Conservation (phyloP, 2,329 filamentous ascomycete genomes). For the Arthrobotrys iridis region DNA sequence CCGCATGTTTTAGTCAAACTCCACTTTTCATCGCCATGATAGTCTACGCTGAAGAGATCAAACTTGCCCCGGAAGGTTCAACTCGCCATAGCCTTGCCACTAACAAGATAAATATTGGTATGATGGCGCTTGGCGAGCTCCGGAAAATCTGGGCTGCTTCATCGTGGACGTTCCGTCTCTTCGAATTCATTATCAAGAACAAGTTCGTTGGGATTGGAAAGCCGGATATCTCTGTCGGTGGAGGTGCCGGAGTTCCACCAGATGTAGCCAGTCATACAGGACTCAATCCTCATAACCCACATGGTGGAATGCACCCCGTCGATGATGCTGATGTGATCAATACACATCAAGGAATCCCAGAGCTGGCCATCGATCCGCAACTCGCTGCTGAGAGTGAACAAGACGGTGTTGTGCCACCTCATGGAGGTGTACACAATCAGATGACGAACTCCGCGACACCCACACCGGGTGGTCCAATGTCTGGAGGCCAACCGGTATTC, state of each 20-base stretch:
- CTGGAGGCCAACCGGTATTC: slow-evolving; percentile 15
- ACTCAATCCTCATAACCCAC: slow-evolving; percentile 32
- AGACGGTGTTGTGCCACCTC: background rate
- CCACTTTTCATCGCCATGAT: slow-evolving; percentile 53
- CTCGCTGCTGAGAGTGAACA: slow-evolving; percentile 19
- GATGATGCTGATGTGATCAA: slow-evolving; percentile 30
- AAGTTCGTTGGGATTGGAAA: slow-evolving; percentile 52
- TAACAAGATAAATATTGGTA: slow-evolving; percentile 49
- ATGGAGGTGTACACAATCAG: background rate
- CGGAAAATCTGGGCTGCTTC: slow-evolving; percentile 52
- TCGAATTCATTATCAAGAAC: slow-evolving; percentile 54
- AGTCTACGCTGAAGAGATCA: slow-evolving; percentile 52
- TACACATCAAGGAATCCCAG: slow-evolving; percentile 24
- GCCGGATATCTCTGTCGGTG: slow-evolving; percentile 45
- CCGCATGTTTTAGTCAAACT: slow-evolving; percentile 21
- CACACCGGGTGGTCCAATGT: slow-evolving; percentile 22
- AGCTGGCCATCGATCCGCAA: slow-evolving; percentile 41
- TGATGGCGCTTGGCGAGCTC: slow-evolving; percentile 52
- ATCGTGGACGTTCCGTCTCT: slow-evolving; percentile 51
- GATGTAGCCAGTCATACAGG: slow-evolving; percentile 37
- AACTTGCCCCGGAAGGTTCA: slow-evolving; percentile 43
- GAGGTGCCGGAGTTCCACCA: slow-evolving; percentile 27
- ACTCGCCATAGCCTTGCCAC: slow-evolving; percentile 43
- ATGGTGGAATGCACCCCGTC: slow-evolving; percentile 42
- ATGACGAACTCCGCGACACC: slow-evolving; percentile 19